Evolutionary conservation across 495 filamentous ascomycete species (phyloP), one percentile per base, ranked within the genome.

Genomic region (Lasiosphaeria miniovina): DNA sequence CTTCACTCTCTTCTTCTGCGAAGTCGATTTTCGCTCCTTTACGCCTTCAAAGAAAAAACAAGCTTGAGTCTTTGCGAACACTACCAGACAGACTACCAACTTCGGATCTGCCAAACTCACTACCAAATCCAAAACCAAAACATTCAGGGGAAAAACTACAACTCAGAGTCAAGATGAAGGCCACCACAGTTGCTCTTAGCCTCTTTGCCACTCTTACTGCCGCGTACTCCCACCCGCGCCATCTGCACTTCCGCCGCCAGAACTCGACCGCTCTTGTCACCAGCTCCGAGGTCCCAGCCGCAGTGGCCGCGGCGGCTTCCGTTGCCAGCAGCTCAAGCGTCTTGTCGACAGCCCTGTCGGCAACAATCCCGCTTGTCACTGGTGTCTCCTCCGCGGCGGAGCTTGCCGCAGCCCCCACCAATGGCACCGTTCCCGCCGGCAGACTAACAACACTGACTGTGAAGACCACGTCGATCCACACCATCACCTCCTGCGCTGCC

Each of bases 401-500:
- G 5, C 12, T 11, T 3, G 56, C 58, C 45, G 54, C 64, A 34
- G 64, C 67, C 32, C 57, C 62, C 10, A 62, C 64, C 33, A 57
- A 64, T 49, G 52, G 38, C 60, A 64, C 58, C 24, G 55, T 38
- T 8, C 50, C 55, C n/a, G 63, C 50, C 14, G 67, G 49, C 32
- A 64, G 61, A 24, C 54, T 71, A 60, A 80, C 77, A 35, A 81
- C 78, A 36, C 56, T 81, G 55, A 81, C 77, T 54, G 73, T 80
- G 36, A 80, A 80, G 63, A 74, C 80, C 46, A 89, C 86, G 12
- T 76, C 77, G 58, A 74, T 82, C 62, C 71, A 82, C 56, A 88
- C 86, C 15, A 78, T 88, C 65, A 86, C 80, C 38, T 82, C 81
- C 52, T 88, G 85, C 65, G 82, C 82, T 35, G 67, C 86, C 8